Conservation (phyloP, 345 rosid genomes). For the Citrus australasica region DNA sequence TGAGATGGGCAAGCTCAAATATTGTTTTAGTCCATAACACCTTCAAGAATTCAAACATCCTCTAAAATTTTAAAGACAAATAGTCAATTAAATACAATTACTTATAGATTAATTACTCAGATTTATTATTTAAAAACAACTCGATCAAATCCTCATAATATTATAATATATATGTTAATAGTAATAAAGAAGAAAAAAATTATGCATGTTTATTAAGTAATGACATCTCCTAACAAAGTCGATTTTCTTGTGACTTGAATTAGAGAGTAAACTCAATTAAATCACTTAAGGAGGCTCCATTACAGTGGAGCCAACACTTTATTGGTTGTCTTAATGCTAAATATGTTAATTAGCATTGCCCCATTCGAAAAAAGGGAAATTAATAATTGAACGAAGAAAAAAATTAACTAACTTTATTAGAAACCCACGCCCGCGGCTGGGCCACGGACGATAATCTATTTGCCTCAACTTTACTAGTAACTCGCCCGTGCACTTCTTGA, state of each 20-base stretch:
- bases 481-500: background rate
- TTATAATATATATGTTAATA: no score
- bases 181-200: no score
- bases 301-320: fast-evolving
- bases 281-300: fast-evolving
- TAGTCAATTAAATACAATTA: no score
- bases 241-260: no score
- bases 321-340: fast-evolving
- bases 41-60: no score
- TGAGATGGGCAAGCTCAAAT: no score
- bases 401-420: background rate
- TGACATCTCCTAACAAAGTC: fast-evolving
- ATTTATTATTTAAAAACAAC: no score
- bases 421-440: background rate
- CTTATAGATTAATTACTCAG: no score
- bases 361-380: background rate
- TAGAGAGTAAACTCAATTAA: fast-evolving
- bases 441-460: background rate
- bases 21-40: no score
- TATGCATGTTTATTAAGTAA: no score
- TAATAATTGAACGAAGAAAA: background rate
- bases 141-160: no score
- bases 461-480: background rate
- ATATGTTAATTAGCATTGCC: background rate
- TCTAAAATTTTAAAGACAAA: no score